A percentile compares a stretch with the other conserved stretches of the same genome.
Conservation (phyloP, 495 filamentous ascomycete genomes). For the Aspergillus biplanus region DNA sequence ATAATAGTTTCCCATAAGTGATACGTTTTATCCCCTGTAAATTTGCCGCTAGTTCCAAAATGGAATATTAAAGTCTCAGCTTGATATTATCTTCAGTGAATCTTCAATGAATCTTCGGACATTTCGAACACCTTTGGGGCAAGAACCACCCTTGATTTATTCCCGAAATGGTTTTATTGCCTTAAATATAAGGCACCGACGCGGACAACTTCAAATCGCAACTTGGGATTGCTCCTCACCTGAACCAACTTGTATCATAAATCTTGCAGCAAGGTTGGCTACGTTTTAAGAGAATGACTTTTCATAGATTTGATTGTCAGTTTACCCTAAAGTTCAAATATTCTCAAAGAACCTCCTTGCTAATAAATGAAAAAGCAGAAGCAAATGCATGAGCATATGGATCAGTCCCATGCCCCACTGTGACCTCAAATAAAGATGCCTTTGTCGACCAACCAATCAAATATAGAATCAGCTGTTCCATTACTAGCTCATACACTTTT, state of each 20-base stretch:
- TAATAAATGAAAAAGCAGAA: not conserved
- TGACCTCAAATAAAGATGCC: slow-evolving; percentile 18
- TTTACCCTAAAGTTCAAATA: not conserved
- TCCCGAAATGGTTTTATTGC: not conserved
- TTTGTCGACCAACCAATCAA: slow-evolving; percentile 27
- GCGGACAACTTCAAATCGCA: not conserved
- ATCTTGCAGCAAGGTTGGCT: not conserved
- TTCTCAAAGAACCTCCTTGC: not conserved
- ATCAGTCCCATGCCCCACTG: not conserved
- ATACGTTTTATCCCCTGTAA: not conserved
- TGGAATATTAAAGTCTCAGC: too few relatives aligned
- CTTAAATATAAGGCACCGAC: slow-evolving; percentile 15
- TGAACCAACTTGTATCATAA: not conserved
- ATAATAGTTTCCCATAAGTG: not conserved
- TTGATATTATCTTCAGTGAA: too few relatives aligned
- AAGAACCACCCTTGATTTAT: too few relatives aligned
- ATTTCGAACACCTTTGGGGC: too few relatives aligned
- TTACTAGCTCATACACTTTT: slow-evolving; percentile 42
- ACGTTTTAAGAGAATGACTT: not conserved
- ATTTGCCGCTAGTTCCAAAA: too few relatives aligned
- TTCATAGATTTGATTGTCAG: not conserved
- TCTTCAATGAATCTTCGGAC: too few relatives aligned
- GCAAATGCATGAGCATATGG: not conserved
- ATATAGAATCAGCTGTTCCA: slow-evolving; percentile 38
- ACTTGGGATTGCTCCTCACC: not conserved